Evolutionary conservation across 768 basidiomycete species (phyloP), one percentile per base, ranked within the genome.

Genomic region (Cystobasidium onofrii): DNA sequence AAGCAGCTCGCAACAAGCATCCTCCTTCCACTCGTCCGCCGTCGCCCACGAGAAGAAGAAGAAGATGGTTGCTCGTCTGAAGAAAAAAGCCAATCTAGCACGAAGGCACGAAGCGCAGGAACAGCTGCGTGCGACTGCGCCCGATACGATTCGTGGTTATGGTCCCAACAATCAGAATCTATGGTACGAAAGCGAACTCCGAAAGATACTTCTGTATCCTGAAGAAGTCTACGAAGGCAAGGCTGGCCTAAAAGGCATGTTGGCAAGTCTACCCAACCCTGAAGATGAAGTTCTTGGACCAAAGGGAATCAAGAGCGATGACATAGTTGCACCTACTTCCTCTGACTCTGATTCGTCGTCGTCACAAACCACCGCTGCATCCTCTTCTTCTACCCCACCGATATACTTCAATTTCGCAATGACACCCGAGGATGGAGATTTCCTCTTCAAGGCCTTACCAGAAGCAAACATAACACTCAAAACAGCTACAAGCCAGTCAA

Each of bases 361-460:
- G 3, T 64, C 63, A 4, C 25, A 9, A 27, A 27, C 60, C 36
- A 12, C 31, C 13, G 17, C 69, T 13, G 15, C 74, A 39, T 41
- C 66, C 20, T 88, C n/a, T n/a, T n/a, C n/a, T n/a, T n/a, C n/a
- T n/a, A n/a, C n/a, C n/a, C n/a, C n/a, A n/a, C n/a, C n/a, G n/a
- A n/a, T n/a, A n/a, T n/a, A 46, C 88, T 91, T 86, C 60, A 87
- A 85, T 76, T 91, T 86, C 78, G 92, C 90, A 23, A 81, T 92
- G n/a, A 84, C 83, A 31, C 83, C 61, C 54, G 87, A 88, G 74
- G 86, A 87, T 81, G 81, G 74, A 18, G 44, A 84, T 64, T 74
- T 88, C 70, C 81, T 96, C 12, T 90, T 96, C 78, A 82, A 86
- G 13, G 81, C 86, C 61, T 81, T 95, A 39, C 92, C 91, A 0